phyloP scores from a whole-genome alignment of 495 filamentous ascomycete species.

The Hypoxylon trugodes region DNA sequence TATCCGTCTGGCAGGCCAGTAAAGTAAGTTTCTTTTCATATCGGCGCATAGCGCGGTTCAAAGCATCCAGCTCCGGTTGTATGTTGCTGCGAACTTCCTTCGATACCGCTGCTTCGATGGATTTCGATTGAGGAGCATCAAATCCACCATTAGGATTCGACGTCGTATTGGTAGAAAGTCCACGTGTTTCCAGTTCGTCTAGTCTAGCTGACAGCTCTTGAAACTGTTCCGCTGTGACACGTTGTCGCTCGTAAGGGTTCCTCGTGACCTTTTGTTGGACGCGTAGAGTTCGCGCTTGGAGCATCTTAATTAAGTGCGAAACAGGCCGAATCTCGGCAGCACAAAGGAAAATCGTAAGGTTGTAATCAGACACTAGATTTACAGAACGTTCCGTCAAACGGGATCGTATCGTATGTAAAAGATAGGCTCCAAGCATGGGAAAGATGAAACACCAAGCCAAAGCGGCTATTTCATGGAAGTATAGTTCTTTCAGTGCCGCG shows the following conservation, averaged over 20 bases:
- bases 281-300: conserved; percentile 80
- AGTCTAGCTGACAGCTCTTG: conserved; percentile 69
- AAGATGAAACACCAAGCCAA: conserved; percentile 80
- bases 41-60: conserved; percentile 89
- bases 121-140: conserved; percentile 38
- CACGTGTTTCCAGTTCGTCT: conserved; percentile 72
- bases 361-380: conserved; percentile 88
- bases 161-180: conserved; percentile 48
- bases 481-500: conserved; percentile 70
- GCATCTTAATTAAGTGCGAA: conserved; percentile 80
- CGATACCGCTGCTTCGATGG: conserved; percentile 59
- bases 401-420: conserved; percentile 77
- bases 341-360: conserved; percentile 91
- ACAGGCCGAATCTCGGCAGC: conserved; percentile 85
- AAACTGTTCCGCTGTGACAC: conserved; percentile 55
- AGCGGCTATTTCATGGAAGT: conserved; percentile 75
- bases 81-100: conserved; percentile 69
- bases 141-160: conserved; percentile 33
- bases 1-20: conserved; percentile 76
- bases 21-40: conserved; percentile 90
- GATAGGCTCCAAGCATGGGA: conserved; percentile 77
- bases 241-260: conserved; percentile 55
- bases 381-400: conserved; percentile 85
- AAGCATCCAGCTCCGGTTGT: conserved; percentile 84
- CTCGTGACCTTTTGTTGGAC: conserved; percentile 77